Percentiles rank a stretch among this genome's conserved stretches.
phyloP scores from a whole-genome alignment of 768 basidiomycete genomes.

The Suillus luteus region DNA sequence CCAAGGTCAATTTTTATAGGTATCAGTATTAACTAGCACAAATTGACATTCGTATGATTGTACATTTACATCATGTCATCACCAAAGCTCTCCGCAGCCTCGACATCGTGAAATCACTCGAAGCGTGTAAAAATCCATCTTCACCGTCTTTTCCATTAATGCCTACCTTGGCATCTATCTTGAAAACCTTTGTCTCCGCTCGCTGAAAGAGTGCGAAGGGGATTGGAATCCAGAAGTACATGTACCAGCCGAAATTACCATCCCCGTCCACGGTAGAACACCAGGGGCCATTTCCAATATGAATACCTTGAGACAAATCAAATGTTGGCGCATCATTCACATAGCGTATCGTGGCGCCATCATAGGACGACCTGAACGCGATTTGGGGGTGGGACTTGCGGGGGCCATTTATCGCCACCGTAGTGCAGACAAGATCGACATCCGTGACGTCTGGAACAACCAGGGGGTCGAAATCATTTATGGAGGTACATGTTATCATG shows the following conservation, averaged over 20 bases:
- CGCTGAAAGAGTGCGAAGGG: slow-evolving; percentile 49
- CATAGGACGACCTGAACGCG: neutral
- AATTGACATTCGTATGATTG: neutral
- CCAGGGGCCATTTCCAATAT: slow-evolving; percentile 21
- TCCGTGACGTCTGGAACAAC: slow-evolving; percentile 14
- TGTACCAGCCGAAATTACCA: slow-evolving; percentile 29
- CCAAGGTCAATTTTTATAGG: neutral
- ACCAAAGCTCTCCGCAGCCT: slow-evolving; percentile 35
- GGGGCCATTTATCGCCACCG: neutral
- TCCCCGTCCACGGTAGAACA: slow-evolving; percentile 5
- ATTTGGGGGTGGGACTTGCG: neutral
- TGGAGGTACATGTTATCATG: slow-evolving; percentile 21
- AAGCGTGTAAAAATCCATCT: slow-evolving; percentile 18
- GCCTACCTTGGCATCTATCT: slow-evolving; percentile 39
- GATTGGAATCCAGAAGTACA: slow-evolving; percentile 38
- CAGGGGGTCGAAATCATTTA: slow-evolving; percentile 14
- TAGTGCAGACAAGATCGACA: slow-evolving; percentile 25
- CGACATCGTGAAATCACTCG: slow-evolving; percentile 43
- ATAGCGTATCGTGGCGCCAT: slow-evolving; percentile 10
- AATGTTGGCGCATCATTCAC: neutral
- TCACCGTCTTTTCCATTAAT: slow-evolving; percentile 27
- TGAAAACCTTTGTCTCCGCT: slow-evolving; percentile 47
- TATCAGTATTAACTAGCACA: neutral
- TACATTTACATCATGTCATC: neutral
- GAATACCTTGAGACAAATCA: slow-evolving; percentile 17